Conservation (phyloP, 148 eudicot genomes). For the Vaccinium darrowii region DNA sequence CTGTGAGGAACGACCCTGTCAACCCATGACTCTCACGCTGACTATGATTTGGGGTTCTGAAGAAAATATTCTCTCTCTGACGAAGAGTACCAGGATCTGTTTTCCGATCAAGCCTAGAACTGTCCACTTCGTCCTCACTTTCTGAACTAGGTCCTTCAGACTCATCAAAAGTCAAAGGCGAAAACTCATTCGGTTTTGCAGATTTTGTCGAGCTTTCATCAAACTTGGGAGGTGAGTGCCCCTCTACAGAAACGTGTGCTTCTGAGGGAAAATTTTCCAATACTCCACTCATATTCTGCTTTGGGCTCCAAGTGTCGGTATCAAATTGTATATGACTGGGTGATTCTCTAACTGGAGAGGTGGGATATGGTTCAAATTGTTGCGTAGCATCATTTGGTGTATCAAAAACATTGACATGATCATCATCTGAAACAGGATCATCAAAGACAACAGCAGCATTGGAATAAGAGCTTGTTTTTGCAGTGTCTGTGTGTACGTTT, state of each 20-base stretch:
- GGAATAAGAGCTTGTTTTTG: constrained; percentile 21
- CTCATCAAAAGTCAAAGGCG: constrained; percentile 54
- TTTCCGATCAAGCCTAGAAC: constrained; percentile 20
- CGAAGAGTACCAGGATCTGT: constrained; percentile 19
- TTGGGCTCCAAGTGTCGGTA: constrained; percentile 29
- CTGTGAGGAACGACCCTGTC: constrained; percentile 12
- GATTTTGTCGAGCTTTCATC: constrained; percentile 47
- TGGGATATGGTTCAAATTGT: constrained; percentile 23
- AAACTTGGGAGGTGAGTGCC: constrained; percentile 27
- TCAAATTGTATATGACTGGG: constrained; percentile 16
- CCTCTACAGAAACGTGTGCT: constrained; percentile 21
- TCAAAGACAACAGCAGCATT: constrained; percentile 42
- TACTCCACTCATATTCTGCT: constrained; percentile 17
- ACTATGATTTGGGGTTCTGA: constrained; percentile 22
- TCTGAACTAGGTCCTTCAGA: constrained; percentile 59
- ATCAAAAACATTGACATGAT: constrained; percentile 30
- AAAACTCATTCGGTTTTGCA: constrained; percentile 33
- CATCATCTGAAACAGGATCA: constrained; percentile 53
- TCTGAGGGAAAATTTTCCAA: constrained; percentile 18
- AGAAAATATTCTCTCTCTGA: constrained; percentile 11
- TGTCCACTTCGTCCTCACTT: constrained; percentile 45
- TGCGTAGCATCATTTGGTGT: constrained; percentile 33
- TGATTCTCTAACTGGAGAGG: constrained; percentile 33
- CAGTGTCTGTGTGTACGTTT: constrained; percentile 26
- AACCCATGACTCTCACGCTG: constrained; percentile 15